Conservation (phyloP, 1,139 yeast species). For the Waltiozyma sp. region DNA sequence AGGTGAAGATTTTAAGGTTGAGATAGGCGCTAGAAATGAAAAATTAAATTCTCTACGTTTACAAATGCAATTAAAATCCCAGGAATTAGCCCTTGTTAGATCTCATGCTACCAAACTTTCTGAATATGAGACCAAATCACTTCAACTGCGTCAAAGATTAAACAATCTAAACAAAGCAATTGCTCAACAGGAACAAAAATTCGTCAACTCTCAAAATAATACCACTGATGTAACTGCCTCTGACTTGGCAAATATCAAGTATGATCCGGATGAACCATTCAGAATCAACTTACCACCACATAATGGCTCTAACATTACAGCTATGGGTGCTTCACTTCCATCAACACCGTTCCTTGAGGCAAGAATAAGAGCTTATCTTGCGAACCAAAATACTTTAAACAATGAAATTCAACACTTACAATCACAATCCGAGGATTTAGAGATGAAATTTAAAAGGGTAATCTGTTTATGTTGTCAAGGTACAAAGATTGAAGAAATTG, state of each 20-base stretch:
- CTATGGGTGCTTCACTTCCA: slow-evolving; percentile 39
- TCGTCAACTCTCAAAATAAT: slow-evolving; percentile 21
- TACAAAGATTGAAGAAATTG: slow-evolving; percentile 52
- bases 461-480: slow-evolving; percentile 55
- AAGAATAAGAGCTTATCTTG: slow-evolving; percentile 67
- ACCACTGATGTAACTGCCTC: slow-evolving; percentile 28
- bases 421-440: slow-evolving; percentile 50
- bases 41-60: slow-evolving; percentile 35
- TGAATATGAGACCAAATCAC: slow-evolving; percentile 28
- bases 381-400: slow-evolving; percentile 43
- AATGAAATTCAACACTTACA: slow-evolving; percentile 38
- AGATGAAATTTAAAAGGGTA: slow-evolving; percentile 77
- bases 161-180: slow-evolving; percentile 47
- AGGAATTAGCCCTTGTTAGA: slow-evolving; percentile 32
- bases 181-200: slow-evolving; percentile 41
- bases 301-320: slow-evolving; percentile 6
- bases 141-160: slow-evolving; percentile 39
- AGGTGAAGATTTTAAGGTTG: slow-evolving; percentile 37
- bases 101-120: slow-evolving; percentile 32
- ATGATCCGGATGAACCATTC: slow-evolving; percentile 84
- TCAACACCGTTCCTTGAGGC: slow-evolving; percentile 52
- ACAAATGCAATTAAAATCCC: slow-evolving; percentile 37
- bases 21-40: slow-evolving; percentile 33
- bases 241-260: slow-evolving; percentile 38
- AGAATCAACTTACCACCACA: slow-evolving; percentile 33